Evolutionary conservation across 208 protist genomes (phyloP), one percentile per base, ranked within the genome.

Genomic region (Trypanosoma lewisi): DNA sequence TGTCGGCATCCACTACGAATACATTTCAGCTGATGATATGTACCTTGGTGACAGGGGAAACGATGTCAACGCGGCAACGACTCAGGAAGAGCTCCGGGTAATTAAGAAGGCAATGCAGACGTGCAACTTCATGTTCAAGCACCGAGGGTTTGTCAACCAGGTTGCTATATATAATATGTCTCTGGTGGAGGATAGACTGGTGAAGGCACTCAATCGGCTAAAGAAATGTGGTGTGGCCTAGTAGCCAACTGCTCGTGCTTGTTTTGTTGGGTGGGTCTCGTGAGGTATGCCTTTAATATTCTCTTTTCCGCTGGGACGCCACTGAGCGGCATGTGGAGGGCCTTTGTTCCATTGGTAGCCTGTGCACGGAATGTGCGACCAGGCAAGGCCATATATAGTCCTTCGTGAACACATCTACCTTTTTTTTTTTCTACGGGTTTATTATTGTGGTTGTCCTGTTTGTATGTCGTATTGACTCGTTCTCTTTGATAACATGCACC

Each of bases 1-100:
- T n/a, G 64, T 66, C 6, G 70, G 64, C 25, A 53, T 73, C 0
- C 55, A 52, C 19, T 73, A 81, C 42, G 52, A 56, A n/a, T 17
- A 48, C 21, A 51, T 85, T 11, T 41, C 33, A 30, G 69, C 79
- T 25, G 45, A 57, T 0, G 66, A 81, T 36, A 64, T 73, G 44
- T 58, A 65, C 17, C 25, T 73, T 9, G 51, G n/a, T 25, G 52
- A 47, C 47, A 17, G 0, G 25, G n/a, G 7, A 28, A 5, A 27
- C 9, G n/a, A 1, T 41, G 1, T 1, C 9, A 34, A 41, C 7
- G 8, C 47, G 23, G 33, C 4, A 3, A 1, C 34, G 23, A 3
- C 52, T 1, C 3, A 30, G 17, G 16, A 19, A 12, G 56, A 62
- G 5, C 39, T 53, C 33, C 4, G 39, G 2, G 11, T 19, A 23